Evolutionary conservation across 352 stramenopile genomes (phyloP).

Genomic region (Phytopythium mirpurense): DNA sequence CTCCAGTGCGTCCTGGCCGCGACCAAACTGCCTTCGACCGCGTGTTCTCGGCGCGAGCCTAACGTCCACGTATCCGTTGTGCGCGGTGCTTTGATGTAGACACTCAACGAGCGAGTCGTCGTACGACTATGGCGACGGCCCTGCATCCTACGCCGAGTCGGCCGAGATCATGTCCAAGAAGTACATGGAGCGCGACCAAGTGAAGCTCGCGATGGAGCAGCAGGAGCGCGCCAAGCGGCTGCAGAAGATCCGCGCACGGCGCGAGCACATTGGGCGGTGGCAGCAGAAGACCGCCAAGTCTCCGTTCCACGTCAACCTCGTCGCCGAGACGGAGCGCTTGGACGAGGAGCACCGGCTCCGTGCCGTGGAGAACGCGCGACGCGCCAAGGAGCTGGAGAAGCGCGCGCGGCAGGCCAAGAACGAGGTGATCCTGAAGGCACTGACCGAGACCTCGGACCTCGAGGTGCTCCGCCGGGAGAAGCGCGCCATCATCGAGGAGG

Average conservation of each 20-base stretch:
- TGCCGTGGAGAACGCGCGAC: constrained; percentile 64
- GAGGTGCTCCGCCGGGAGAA: constrained; percentile 91
- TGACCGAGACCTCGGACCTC: constrained; percentile 88
- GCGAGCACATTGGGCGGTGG: constrained; percentile 75
- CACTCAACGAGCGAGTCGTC: constrained; percentile 4
- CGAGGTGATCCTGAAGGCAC: constrained; percentile 90
- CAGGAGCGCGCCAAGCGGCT: constrained; percentile 52
- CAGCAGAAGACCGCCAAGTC: constrained; percentile 87
- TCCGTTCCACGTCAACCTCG: constrained; percentile 91
- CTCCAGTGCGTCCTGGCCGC: constrained; percentile 3
- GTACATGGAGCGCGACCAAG: constrained; percentile 63
- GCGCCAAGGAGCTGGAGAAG: constrained; percentile 58
- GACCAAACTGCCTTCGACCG: too few species aligned
- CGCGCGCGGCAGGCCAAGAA: constrained; percentile 87
- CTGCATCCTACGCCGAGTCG: constrained; percentile 42
- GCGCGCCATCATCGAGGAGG: constrained; percentile 92
- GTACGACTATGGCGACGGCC: constrained; percentile 20
- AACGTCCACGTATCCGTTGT: too few species aligned
- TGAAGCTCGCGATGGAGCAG: constrained; percentile 52
- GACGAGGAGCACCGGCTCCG: constrained; percentile 88
- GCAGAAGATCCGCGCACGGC: constrained; percentile 54
- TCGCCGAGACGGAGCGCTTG: constrained; percentile 92
- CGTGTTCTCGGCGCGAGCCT: too few species aligned
- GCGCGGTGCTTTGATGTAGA: too few species aligned
- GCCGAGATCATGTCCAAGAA: constrained; percentile 81